Evolutionary conservation across 75 land plant genomes (phyloP), one percentile per base, ranked within the genome.

Genomic region (Selaginella tamariscina): DNA sequence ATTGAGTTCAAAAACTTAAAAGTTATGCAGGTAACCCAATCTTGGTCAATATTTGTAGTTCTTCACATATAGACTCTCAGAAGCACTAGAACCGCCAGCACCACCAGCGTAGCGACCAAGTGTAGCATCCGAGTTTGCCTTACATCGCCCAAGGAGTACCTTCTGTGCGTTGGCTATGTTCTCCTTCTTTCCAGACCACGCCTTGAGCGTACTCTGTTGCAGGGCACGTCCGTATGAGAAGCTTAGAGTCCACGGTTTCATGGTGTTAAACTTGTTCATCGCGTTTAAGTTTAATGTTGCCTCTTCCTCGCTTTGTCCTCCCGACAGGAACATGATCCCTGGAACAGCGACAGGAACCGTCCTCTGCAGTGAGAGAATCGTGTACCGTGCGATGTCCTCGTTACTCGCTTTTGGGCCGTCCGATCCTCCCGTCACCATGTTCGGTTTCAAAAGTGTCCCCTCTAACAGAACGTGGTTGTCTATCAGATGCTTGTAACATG

Each of bases 361-460:
- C 62, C 62, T 59, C n/a, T 59, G 26, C 2, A 59, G 26, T 59
- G 62, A 8, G 8, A 59, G 26, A 23, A 59, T 26, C n/a, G 62
- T 59, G 26, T 23, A 59, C 8, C 62, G 21, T 8, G 62, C 62
- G 23, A 59, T 23, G 8, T 59, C 62, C 21, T 59, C 62, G 23
- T 21, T 21, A 5, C 62, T 23, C 23, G 62, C 5, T n/a, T 26
- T 59, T 23, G 62, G 62, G 8, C 62, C 62, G 21, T 59, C 62
- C 26, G 62, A 23, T 5, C 26, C 62, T 8, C 62, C 62, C 8
- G 62, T 26, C 2, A 59, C 62, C 62, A 59, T 70, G 74, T 74
- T 74, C 18, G 77, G 77, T 49, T 75, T 75, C 44, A 71, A 62
- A 0, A 75, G 75, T 23, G 75, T 71, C 1, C 77, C 77, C 56